Conservation (phyloP, 129 eudicot species). For the Escallonia rubra region DNA sequence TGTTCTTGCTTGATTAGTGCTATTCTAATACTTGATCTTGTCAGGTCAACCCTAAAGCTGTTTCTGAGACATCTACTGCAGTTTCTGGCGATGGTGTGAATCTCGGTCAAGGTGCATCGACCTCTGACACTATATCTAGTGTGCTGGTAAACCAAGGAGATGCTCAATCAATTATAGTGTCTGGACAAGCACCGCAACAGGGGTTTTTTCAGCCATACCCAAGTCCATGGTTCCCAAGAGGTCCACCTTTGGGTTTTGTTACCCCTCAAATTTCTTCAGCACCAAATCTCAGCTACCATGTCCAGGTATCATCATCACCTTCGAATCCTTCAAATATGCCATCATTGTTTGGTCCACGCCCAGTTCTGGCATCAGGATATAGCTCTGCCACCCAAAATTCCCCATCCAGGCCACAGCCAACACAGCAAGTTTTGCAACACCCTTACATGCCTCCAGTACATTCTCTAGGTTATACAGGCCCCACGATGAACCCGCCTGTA, state of each 20-base stretch:
- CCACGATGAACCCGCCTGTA: constrained; percentile 23
- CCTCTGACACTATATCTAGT: constrained; percentile 16
- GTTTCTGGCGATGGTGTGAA: constrained; percentile 33
- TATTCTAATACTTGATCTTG: not conserved
- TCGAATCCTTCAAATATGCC: constrained; percentile 35
- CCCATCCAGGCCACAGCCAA: constrained; percentile 35
- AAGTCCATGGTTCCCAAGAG: constrained; percentile 55
- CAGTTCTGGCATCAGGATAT: constrained; percentile 27
- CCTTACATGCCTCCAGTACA: constrained; percentile 33
- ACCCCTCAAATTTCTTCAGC: constrained; percentile 31
- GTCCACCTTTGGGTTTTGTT: constrained; percentile 34
- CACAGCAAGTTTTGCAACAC: constrained; percentile 32
- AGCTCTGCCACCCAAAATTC: constrained; percentile 24
- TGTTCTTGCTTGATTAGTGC: not conserved
- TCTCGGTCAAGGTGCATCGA: constrained; percentile 33
- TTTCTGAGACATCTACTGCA: constrained; percentile 32
- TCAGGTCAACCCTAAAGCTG: constrained; percentile 49
- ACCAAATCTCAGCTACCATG: constrained; percentile 18
- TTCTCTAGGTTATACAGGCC: constrained; percentile 27
- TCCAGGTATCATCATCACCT: constrained; percentile 36
- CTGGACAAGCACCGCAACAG: constrained; percentile 35
- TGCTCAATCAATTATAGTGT: constrained; percentile 31
- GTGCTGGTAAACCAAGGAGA: constrained; percentile 33
- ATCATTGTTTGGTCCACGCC: constrained; percentile 44
- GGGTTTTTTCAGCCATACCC: constrained; percentile 55